A percentile compares a stretch with the other conserved stretches of the same genome.
Evolutionary conservation across 768 basidiomycete genomes (phyloP).

Genomic region (Cystobasidium onofrii): DNA sequence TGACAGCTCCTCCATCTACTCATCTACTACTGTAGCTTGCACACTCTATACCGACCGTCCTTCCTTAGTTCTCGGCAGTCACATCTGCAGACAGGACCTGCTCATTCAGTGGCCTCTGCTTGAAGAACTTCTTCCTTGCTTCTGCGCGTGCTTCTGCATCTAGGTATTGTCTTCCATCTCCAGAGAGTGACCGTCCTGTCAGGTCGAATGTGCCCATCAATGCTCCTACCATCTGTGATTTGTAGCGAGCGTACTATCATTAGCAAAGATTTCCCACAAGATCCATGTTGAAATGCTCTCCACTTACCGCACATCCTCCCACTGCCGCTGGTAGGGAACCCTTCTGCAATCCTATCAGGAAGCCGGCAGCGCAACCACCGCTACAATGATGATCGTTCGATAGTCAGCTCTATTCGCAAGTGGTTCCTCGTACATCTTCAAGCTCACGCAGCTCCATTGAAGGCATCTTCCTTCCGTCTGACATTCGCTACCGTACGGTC

Average conservation of each 20-base stretch:
- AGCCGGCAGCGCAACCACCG: slow-evolving; percentile 87
- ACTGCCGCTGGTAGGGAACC: slow-evolving; percentile 31
- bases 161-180: slow-evolving; percentile 45
- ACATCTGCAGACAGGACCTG: slow-evolving; percentile 3
- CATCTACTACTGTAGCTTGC: no score
- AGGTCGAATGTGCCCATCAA: slow-evolving; percentile 73
- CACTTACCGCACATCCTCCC: slow-evolving; percentile 47
- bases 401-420: not conserved
- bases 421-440: not conserved
- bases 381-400: not conserved
- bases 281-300: slow-evolving; percentile 51
- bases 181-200: slow-evolving; percentile 56
- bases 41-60: not conserved
- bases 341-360: slow-evolving; percentile 63
- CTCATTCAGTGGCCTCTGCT: slow-evolving; percentile 50
- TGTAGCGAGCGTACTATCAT: not conserved
- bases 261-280: slow-evolving; percentile 13
- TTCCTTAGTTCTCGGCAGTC: not conserved
- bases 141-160: slow-evolving; percentile 54
- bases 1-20: no score
- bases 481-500: slow-evolving; percentile 73
- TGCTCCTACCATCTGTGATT: slow-evolving; percentile 53
- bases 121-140: slow-evolving; percentile 73
- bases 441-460: slow-evolving; percentile 61
- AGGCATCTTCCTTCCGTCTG: slow-evolving; percentile 65